Base-by-base conservation (phyloP, 108 stramenopile genomes). In the Heterococcus sp. region DNA sequence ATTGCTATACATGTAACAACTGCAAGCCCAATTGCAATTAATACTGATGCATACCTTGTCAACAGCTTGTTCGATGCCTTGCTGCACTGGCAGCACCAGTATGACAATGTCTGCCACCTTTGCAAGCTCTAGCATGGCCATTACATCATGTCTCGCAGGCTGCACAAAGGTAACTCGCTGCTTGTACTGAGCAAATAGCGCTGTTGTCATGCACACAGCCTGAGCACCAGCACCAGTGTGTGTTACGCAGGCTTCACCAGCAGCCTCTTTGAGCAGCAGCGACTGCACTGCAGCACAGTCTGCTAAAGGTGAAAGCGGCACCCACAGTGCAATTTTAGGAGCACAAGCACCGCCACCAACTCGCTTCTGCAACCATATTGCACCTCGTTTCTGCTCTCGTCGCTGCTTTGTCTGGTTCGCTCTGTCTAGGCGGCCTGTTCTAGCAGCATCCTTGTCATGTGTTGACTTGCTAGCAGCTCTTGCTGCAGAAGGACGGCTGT, bases 301-400 rank as follows among this genome's bases (percentile, higher is more conserved):
- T 36, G 89, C 91, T 1, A 37, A 34, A 3, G 90, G 88, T 3
- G 89, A 91, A 40, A 96, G 76, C 27, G 90, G 91, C 34, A 96
- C 86, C 68, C 95, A 93, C 21, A 93, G 94, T 35, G 94, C 92
- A n/a, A 96, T 74, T 66, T 92, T 84, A 1, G 95, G 94, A 40
- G 90, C 82, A 32, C 68, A 76, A 14, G 2, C 78, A 28, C 73
- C 73, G 38, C 77, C 72, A 30, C 88, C 86, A 3, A 76, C 38
- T 30, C 88, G 84, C 37, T 78, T 83, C 63, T 81, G 81, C 2
- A 84, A 82, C 58, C 87, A 78, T 2, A 63, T 30, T 8, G 80
- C 88, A 64, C 85, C 73, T n/a, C 88, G 84, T 85, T 88, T 85
- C n/a, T 87, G 63, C 67, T 87, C 76, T 26, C 84, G 84, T 32